Percentiles rank a stretch among this genome's conserved stretches.
Conservation (phyloP, 2,329 filamentous ascomycete genomes). For the Colletotrichum brevisporum region DNA sequence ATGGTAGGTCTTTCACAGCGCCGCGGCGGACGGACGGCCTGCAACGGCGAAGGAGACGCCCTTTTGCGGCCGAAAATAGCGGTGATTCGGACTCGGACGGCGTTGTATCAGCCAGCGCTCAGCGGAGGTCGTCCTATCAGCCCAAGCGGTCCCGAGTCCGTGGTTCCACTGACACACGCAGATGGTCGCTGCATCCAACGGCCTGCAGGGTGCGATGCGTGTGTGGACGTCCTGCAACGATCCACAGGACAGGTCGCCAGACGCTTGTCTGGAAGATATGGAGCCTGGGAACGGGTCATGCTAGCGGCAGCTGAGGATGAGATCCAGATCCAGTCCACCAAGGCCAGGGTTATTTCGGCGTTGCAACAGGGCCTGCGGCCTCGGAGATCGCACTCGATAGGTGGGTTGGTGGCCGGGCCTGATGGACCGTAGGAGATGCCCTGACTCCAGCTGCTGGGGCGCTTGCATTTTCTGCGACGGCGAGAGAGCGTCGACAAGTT, state of each 20-base stretch:
- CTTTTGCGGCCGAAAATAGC: constrained; percentile 14
- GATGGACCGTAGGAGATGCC: neutral
- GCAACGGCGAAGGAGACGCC: constrained; percentile 6
- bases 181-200: constrained; percentile 33
- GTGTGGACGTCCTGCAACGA: constrained; percentile 17
- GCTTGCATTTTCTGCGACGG: constrained; percentile 9
- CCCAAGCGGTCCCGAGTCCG: constrained; percentile 34
- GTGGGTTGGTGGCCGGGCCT: constrained; percentile 2
- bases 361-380: constrained; percentile 1
- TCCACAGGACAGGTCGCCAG: constrained; percentile 13
- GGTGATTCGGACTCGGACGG: constrained; percentile 5
- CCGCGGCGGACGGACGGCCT: constrained; percentile 6
- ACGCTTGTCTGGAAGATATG: constrained; percentile 11
- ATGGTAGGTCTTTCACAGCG: too few species aligned
- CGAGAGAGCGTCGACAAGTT: constrained; percentile 14
- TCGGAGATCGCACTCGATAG: constrained; percentile 15
- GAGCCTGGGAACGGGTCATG: constrained; percentile 1
- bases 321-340: constrained; percentile 12
- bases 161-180: constrained; percentile 34
- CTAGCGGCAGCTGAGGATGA: constrained; percentile 13
- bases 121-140: constrained; percentile 13
- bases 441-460: constrained; percentile 9
- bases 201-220: constrained; percentile 17
- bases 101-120: constrained; percentile 2
- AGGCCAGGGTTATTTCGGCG: constrained; percentile 5